These are phyloP conservation scores for Xylaria sp. DNA, from an alignment of 2,329 filamentous ascomycete species.

Conservation along the genomic window DNA sequence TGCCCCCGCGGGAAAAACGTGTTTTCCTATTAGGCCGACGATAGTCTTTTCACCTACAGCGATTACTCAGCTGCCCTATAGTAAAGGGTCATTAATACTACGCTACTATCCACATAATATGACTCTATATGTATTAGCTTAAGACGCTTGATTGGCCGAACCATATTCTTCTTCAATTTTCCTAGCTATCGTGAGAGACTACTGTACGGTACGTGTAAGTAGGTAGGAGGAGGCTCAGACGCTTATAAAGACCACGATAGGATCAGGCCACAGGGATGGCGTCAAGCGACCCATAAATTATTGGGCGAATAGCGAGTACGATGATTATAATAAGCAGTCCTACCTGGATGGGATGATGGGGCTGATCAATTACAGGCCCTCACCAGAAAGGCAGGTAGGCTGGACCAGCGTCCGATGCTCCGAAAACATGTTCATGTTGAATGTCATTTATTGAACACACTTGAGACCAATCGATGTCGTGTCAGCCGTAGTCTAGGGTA, in stretches of 20 bases:
- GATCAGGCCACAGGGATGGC: slow-evolving; percentile 16
- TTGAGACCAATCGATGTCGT: neutral
- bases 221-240: slow-evolving; percentile 11
- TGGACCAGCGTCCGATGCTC: slow-evolving; percentile 5
- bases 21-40: neutral
- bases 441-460: neutral
- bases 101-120: neutral
- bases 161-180: neutral
- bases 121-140: too few species aligned
- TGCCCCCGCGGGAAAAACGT: neutral
- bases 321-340: slow-evolving; percentile 13
- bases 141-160: too few species aligned
- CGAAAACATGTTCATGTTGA: neutral
- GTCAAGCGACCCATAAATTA: neutral
- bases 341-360: slow-evolving; percentile 10
- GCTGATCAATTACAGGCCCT: slow-evolving; percentile 2
- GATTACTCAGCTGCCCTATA: slow-evolving; percentile 7
- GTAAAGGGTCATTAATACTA: neutral
- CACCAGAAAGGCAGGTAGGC: slow-evolving; percentile 13
- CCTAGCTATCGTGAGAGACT: neutral
- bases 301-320: slow-evolving; percentile 2
- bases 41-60: neutral
- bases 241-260: neutral
- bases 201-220: slow-evolving; percentile 2
- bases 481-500: neutral